Evolutionary conservation across 2,329 filamentous ascomycete species (phyloP).

Genomic region (Penicillium verrucosum): DNA sequence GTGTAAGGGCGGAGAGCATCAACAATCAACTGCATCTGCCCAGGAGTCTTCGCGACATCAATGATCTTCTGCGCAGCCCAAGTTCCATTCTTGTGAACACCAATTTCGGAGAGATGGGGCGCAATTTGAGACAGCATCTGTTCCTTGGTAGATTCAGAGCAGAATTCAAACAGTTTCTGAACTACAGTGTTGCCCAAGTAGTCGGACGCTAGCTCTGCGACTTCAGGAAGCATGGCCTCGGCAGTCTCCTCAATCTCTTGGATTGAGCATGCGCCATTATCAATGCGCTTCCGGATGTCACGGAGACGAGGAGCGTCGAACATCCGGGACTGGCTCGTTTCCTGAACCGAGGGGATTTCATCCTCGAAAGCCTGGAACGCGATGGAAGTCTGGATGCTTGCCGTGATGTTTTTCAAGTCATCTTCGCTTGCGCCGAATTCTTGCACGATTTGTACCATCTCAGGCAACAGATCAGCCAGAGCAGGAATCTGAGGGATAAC

Average conservation of each 20-base stretch:
- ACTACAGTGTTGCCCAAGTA: slow-evolving; percentile 99
- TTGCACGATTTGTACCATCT: slow-evolving; percentile 80
- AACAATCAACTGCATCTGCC: slow-evolving; percentile 80
- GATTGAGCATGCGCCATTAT: slow-evolving; percentile 83
- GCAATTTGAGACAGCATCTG: slow-evolving; percentile 85
- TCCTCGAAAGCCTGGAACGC: slow-evolving; percentile 67
- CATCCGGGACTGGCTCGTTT: slow-evolving; percentile 81
- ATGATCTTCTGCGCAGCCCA: slow-evolving; percentile 99
- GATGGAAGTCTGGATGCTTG: slow-evolving; percentile 73
- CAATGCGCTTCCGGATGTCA: slow-evolving; percentile 95
- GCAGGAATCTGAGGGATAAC: slow-evolving; percentile 60
- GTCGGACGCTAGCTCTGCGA: slow-evolving; percentile 90
- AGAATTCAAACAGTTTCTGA: slow-evolving; percentile 96
- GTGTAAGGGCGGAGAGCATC: slow-evolving; percentile 81
- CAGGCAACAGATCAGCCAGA: slow-evolving; percentile 71
- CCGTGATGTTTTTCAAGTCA: slow-evolving; percentile 68
- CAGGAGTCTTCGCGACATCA: slow-evolving; percentile 81
- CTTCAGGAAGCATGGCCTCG: slow-evolving; percentile 90
- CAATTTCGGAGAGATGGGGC: slow-evolving; percentile 92
- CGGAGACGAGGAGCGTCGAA: slow-evolving; percentile 92
- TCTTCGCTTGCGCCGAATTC: slow-evolving; percentile 84
- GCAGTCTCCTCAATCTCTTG: slow-evolving; percentile 91
- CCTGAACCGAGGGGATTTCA: slow-evolving; percentile 84
- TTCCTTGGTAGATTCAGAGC: slow-evolving; percentile 84
- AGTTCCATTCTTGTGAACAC: slow-evolving; percentile 97